Evolutionary conservation across 139 green algal species (phyloP).

Genomic region (Chlorella vulgaris): DNA sequence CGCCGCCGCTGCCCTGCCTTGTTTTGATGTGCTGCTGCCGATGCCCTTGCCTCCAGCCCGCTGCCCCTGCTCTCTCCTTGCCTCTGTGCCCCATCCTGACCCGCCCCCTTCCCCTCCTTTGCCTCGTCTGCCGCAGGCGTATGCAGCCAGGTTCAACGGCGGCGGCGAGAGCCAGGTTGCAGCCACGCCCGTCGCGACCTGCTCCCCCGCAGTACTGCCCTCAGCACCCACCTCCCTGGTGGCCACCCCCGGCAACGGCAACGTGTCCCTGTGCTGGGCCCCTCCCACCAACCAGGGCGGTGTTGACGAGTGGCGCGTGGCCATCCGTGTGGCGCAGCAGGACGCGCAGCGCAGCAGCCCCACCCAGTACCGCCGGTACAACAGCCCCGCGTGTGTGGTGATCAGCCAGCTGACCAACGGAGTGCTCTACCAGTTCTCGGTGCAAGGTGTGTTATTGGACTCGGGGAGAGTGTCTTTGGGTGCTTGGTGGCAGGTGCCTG

Average conservation of each 20-base stretch:
- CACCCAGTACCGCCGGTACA: not conserved
- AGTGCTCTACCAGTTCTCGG: slow-evolving; percentile 17
- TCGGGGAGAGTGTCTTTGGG: too few species aligned
- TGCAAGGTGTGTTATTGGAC: slow-evolving; percentile 10
- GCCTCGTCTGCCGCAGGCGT: not conserved
- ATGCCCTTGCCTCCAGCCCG: not conserved
- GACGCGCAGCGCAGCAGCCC: not conserved
- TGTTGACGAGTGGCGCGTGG: slow-evolving; percentile 11
- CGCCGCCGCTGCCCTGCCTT: not conserved
- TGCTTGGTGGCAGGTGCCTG: not conserved
- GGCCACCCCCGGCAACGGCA: not conserved
- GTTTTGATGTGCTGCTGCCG: not conserved
- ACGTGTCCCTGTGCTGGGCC: slow-evolving; percentile 18
- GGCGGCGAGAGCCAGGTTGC: slow-evolving; percentile 2
- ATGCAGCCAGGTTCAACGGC: not conserved
- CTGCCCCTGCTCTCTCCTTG: not conserved
- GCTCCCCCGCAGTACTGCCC: not conserved
- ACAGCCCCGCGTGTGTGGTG: slow-evolving; percentile 13
- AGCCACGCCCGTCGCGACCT: not conserved
- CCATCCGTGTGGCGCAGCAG: not conserved
- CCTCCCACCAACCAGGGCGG: not conserved
- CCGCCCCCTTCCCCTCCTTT: not conserved
- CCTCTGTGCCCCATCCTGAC: not conserved
- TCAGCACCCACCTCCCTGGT: slow-evolving; percentile 3
- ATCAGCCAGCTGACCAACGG: slow-evolving; percentile 16